Percentiles rank a stretch among this genome's conserved stretches.
phyloP scores from a whole-genome alignment of 139 green algal species.

The Micractinium sp. region DNA sequence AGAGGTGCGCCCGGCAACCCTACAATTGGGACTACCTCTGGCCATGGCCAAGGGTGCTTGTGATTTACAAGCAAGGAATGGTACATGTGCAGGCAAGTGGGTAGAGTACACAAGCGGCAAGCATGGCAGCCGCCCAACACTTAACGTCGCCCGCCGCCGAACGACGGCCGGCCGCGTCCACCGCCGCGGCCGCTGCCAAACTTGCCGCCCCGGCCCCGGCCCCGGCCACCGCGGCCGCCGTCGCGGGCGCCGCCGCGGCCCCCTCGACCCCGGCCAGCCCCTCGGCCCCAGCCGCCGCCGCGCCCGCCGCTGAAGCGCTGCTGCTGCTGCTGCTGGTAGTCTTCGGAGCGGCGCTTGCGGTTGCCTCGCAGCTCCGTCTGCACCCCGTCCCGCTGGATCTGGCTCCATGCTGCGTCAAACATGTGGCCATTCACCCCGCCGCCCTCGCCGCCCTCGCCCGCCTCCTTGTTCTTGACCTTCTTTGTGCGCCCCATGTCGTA shows the following conservation, averaged over 20 bases:
- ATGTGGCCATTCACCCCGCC: background rate
- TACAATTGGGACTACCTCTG: no score
- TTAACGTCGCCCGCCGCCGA: background rate
- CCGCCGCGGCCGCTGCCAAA: no score
- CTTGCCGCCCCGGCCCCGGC: no score
- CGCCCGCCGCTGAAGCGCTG: background rate
- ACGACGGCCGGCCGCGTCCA: background rate
- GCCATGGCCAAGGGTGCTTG: no score
- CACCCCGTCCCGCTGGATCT: conserved; percentile 35
- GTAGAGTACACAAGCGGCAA: no score
- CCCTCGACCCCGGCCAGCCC: no score
- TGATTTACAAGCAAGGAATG: no score
- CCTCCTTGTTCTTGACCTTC: conserved; percentile 46
- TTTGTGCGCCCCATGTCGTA: conserved; percentile 59
- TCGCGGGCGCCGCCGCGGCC: no score
- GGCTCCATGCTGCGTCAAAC: conserved; percentile 31
- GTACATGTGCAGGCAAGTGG: no score
- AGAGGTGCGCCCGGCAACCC: no score
- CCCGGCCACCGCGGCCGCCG: no score
- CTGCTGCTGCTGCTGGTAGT: conserved; percentile 22
- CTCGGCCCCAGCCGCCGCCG: background rate
- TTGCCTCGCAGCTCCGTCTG: conserved; percentile 21
- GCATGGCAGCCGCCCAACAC: no score
- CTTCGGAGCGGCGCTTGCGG: conserved; percentile 16
- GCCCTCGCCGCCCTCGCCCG: background rate